Conservation (phyloP, 1,139 yeast genomes). For the Meyerozyma sp. region DNA sequence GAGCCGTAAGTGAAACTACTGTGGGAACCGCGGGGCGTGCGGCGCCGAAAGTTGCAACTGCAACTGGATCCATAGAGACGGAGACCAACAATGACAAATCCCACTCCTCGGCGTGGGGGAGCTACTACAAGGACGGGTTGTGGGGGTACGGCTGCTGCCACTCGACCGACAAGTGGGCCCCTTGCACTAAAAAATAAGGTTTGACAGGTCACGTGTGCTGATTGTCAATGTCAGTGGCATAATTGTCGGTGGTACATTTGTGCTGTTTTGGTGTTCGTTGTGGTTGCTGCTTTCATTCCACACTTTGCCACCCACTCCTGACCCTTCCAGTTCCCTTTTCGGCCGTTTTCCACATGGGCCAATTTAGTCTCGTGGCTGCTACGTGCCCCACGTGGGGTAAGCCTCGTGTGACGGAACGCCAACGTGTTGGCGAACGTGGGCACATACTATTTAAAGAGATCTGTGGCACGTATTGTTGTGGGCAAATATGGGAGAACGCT, state of each 20-base stretch:
- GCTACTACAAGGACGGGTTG: constrained; percentile 38
- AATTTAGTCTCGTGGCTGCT: not conserved
- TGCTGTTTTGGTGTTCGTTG: too few species aligned
- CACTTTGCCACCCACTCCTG: too few species aligned
- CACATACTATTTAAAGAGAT: constrained; percentile 1
- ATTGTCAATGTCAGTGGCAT: too few species aligned
- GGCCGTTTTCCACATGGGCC: not conserved
- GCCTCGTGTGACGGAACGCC: constrained; percentile 2
- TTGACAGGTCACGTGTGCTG: not conserved
- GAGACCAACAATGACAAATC: constrained; percentile 10
- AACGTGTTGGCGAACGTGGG: constrained; percentile 2
- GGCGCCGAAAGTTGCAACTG: not conserved
- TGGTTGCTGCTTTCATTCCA: too few species aligned
- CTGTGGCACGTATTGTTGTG: not conserved
- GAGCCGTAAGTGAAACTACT: too few species aligned
- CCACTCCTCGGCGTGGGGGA: constrained; percentile 44
- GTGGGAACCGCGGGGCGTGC: not conserved
- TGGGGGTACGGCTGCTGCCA: constrained; percentile 51
- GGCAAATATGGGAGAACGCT: constrained; percentile 1
- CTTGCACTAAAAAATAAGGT: not conserved
- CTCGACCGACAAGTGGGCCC: constrained; percentile 7
- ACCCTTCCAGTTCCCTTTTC: not conserved
- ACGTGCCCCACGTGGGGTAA: constrained; percentile 1
- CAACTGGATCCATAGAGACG: not conserved
- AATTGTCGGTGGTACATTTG: too few species aligned